These are phyloP conservation scores for Endothia cerciana DNA, from an alignment of 2,329 filamentous ascomycete species.

Conservation along the genomic window DNA sequence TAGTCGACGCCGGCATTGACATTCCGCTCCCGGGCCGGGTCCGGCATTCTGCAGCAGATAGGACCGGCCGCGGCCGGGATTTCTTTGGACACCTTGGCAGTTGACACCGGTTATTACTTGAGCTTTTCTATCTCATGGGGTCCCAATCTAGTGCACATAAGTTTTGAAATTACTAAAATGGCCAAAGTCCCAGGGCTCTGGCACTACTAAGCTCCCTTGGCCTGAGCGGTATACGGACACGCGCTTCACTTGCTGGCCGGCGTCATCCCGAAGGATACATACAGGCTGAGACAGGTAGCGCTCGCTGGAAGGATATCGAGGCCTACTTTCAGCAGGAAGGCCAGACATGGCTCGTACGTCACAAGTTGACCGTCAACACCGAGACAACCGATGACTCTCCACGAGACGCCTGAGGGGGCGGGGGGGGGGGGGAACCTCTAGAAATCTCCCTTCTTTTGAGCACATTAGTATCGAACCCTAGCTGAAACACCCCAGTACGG, in stretches of 20 bases:
- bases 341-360: too few species aligned
- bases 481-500: too few species aligned
- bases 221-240: background rate
- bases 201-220: background rate
- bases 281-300: background rate
- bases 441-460: too few species aligned
- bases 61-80: background rate
- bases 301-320: too few species aligned
- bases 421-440: too few species aligned
- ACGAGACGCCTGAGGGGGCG: too few species aligned
- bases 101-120: background rate
- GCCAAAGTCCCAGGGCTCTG: background rate
- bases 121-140: background rate
- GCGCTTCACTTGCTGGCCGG: background rate
- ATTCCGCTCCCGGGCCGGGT: conserved; percentile 9
- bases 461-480: too few species aligned
- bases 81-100: background rate
- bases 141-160: background rate
- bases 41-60: conserved; percentile 4
- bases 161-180: background rate
- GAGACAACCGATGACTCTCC: too few species aligned
- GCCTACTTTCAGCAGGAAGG: too few species aligned
- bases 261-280: background rate
- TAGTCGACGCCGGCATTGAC: background rate
- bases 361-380: too few species aligned